phyloP scores from a whole-genome alignment of 495 filamentous ascomycete genomes.

The Daldinia vernicosa region DNA sequence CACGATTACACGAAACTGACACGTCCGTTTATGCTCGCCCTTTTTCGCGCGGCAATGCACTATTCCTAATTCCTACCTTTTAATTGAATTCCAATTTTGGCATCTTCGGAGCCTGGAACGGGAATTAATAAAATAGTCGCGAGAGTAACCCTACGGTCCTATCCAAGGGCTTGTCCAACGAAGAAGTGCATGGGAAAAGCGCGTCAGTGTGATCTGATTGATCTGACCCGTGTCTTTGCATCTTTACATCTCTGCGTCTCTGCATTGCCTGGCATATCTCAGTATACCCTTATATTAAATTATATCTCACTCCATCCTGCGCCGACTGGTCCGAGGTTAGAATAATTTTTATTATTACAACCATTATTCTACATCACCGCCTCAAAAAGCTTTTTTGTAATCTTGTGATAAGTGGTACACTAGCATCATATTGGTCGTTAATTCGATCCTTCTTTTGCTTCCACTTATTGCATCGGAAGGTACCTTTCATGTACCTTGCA shows the following conservation, averaged over 20 bases:
- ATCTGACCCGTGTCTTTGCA: slow-evolving; percentile 5
- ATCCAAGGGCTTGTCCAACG: slow-evolving; percentile 6
- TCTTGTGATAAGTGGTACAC: not conserved
- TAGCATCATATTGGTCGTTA: not conserved
- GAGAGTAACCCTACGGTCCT: slow-evolving; percentile 37
- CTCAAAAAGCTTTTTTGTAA: not conserved
- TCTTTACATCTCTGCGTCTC: not conserved
- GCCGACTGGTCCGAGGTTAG: not conserved
- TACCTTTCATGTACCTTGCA: not conserved
- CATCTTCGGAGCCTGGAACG: slow-evolving; percentile 45
- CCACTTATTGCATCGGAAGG: not conserved
- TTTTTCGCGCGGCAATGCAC: slow-evolving; percentile 40
- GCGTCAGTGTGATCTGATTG: slow-evolving; percentile 59
- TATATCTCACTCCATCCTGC: not conserved
- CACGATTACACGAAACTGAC: slow-evolving; percentile 50
- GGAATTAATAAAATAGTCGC: slow-evolving; percentile 50
- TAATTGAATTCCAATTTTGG: slow-evolving; percentile 48
- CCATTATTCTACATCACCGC: slow-evolving; percentile 1
- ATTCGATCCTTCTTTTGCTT: not conserved
- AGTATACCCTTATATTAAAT: slow-evolving; percentile 1
- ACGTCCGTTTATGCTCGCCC: slow-evolving; percentile 44
- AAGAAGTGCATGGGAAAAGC: slow-evolving; percentile 43
- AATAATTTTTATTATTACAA: slow-evolving; percentile 14
- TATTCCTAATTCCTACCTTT: slow-evolving; percentile 51
- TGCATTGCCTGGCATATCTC: not conserved